These are phyloP conservation scores for Lipomyces sp. DNA, from an alignment of 805 yeast genomes.

Conservation along the genomic window DNA sequence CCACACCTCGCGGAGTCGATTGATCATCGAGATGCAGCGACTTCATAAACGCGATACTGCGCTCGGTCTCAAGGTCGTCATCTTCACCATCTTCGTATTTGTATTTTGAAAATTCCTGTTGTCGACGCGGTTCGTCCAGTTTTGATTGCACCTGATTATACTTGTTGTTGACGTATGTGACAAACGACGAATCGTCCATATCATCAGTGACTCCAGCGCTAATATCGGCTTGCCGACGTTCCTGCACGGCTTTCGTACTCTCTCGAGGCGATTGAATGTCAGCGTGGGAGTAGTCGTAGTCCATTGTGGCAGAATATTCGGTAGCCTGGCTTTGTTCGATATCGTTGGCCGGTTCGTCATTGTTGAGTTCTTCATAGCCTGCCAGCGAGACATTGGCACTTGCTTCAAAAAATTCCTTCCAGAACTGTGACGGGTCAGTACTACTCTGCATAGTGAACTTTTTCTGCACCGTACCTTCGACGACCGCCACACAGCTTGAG, in stretches of 20 bases:
- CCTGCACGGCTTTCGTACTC: neutral
- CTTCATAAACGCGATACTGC: slow-evolving; percentile 26
- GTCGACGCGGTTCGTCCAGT: neutral
- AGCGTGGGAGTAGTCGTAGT: slow-evolving; percentile 20
- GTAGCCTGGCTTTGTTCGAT: slow-evolving; percentile 6
- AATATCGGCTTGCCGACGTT: neutral
- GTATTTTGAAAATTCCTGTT: neutral
- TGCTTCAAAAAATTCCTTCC: slow-evolving; percentile 79
- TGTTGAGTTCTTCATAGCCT: slow-evolving; percentile 52
- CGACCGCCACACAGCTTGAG: slow-evolving; percentile 62
- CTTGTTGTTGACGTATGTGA: slow-evolving; percentile 10
- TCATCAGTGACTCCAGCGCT: slow-evolving; percentile 1
- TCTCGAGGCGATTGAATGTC: neutral
- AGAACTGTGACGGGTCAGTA: slow-evolving; percentile 50
- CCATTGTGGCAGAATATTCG: slow-evolving; percentile 27
- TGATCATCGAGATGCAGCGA: slow-evolving; percentile 25
- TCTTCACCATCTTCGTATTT: slow-evolving; percentile 21
- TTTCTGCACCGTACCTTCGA: slow-evolving; percentile 33
- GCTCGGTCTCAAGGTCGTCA: slow-evolving; percentile 27
- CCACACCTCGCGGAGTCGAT: slow-evolving; percentile 25
- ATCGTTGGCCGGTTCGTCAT: slow-evolving; percentile 14
- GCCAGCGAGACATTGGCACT: slow-evolving; percentile 69
- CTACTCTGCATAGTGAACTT: neutral
- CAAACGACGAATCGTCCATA: slow-evolving; percentile 17
- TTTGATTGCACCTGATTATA: neutral